Conservation (phyloP, 495 filamentous ascomycete species). For the Pyronema omphalodes region DNA sequence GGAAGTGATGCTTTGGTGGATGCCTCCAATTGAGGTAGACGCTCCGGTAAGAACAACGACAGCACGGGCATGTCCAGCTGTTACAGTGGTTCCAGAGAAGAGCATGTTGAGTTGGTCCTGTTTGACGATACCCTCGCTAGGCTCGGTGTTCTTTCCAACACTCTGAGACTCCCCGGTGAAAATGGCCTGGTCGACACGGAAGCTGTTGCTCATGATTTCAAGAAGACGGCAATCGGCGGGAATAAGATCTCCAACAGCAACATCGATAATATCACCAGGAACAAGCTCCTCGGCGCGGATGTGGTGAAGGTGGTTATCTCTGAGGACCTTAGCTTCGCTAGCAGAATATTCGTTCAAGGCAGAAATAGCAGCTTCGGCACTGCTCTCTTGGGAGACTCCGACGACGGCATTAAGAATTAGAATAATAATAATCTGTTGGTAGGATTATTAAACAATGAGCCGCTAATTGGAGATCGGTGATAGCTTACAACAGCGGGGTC, state of each 20-base stretch:
- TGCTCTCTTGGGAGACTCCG: conserved; percentile 95
- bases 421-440: conserved; percentile 74
- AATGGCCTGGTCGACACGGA: conserved; percentile 89
- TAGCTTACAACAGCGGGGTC: conserved; percentile 75
- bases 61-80: conserved; percentile 82
- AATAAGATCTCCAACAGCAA: conserved; percentile 82
- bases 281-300: conserved; percentile 92
- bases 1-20: conserved; percentile 93
- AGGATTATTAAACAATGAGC: neutral
- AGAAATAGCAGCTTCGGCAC: conserved; percentile 95
- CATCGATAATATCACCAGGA: conserved; percentile 78
- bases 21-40: conserved; percentile 91
- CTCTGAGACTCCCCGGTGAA: conserved; percentile 97
- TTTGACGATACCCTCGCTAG: conserved; percentile 73
- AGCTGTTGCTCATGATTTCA: conserved; percentile 89
- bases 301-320: conserved; percentile 52
- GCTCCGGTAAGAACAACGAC: conserved; percentile 81
- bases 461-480: conserved; percentile 9
- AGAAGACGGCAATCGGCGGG: conserved; percentile 92
- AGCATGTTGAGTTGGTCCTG: conserved; percentile 97
- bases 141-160: conserved; percentile 60
- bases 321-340: conserved; percentile 85
- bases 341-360: conserved; percentile 98
- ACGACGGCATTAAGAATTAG: conserved; percentile 92
- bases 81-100: conserved; percentile 95